These are phyloP conservation scores for Ogataea wickerhamii DNA, from an alignment of 805 yeast genomes.

Conservation along the genomic window DNA sequence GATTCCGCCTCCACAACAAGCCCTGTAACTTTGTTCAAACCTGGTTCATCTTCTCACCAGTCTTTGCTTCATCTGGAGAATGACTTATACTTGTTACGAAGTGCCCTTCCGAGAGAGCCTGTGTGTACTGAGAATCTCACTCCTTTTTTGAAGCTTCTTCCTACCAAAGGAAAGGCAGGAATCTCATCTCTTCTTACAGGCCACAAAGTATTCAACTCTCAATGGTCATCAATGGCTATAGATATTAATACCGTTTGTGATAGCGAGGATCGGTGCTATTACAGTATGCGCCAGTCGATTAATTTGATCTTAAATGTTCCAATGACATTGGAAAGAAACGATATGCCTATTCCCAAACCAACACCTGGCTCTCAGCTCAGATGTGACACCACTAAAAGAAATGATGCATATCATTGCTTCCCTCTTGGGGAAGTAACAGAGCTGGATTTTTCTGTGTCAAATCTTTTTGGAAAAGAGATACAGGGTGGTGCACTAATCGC, in stretches of 20 bases:
- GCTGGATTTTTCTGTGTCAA: conserved; percentile 50
- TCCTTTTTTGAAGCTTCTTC: conserved; percentile 84
- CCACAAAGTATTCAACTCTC: conserved; percentile 82
- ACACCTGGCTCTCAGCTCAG: conserved; percentile 61
- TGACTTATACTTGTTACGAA: conserved; percentile 59
- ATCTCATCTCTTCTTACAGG: conserved; percentile 83
- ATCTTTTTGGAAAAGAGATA: conserved; percentile 67
- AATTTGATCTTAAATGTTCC: conserved; percentile 71
- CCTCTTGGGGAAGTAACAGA: conserved; percentile 56
- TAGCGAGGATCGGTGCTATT: conserved; percentile 38
- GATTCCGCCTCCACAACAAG: conserved; percentile 74
- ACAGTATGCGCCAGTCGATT: conserved; percentile 60
- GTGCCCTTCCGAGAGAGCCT: conserved; percentile 92
- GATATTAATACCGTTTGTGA: conserved; percentile 64
- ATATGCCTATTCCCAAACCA: conserved; percentile 79
- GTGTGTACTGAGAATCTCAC: conserved; percentile 96
- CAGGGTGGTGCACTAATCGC: conserved; percentile 63
- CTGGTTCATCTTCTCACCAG: conserved; percentile 19
- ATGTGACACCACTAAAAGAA: conserved; percentile 65
- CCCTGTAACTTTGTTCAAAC: conserved; percentile 44
- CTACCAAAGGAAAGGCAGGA: conserved; percentile 91
- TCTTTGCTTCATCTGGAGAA: conserved; percentile 32
- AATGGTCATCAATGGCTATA: conserved; percentile 92
- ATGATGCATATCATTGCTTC: conserved; percentile 69
- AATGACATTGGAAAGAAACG: conserved; percentile 57